Percentiles rank a stretch among this genome's conserved stretches.
These are phyloP conservation scores for Amanita jacksonii DNA, from an alignment of 768 basidiomycete genomes.

Conservation along the genomic window DNA sequence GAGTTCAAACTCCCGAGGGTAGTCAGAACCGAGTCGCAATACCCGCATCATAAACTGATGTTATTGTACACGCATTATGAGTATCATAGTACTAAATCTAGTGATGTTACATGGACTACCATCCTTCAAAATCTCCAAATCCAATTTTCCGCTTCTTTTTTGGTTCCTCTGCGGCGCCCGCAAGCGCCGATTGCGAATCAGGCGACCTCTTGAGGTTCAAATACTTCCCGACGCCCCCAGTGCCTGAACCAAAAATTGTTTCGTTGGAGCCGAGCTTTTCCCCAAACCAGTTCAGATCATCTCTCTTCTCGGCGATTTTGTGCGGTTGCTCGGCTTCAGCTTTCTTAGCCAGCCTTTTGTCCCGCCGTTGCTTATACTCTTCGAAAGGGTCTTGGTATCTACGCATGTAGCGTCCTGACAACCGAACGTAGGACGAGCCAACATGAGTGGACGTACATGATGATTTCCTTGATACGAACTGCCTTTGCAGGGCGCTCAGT, in stretches of 20 bases:
- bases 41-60: conserved; percentile 5
- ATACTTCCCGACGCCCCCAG: conserved; percentile 70
- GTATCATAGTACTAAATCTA: conserved; percentile 5
- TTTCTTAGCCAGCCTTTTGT: conserved; percentile 62
- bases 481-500: conserved; percentile 83
- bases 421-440: background rate
- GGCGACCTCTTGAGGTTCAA: conserved; percentile 45
- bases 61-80: background rate
- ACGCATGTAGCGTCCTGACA: conserved; percentile 6
- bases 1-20: background rate
- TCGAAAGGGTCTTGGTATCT: conserved; percentile 96
- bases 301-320: conserved; percentile 43
- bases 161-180: conserved; percentile 27
- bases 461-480: conserved; percentile 75
- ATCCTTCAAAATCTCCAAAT: conserved; percentile 86
- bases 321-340: conserved; percentile 27
- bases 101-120: conserved; percentile 43
- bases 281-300: conserved; percentile 86
- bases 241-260: conserved; percentile 19
- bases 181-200: conserved; percentile 16
- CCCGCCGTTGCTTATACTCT: conserved; percentile 76
- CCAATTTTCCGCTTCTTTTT: conserved; percentile 81
- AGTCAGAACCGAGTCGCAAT: conserved; percentile 2
- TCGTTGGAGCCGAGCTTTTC: conserved; percentile 59
- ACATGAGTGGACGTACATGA: conserved; percentile 51